These are phyloP conservation scores for Glomus cerebriforme DNA, from an alignment of 192 early-diverging fungal species.

Conservation along the genomic window DNA sequence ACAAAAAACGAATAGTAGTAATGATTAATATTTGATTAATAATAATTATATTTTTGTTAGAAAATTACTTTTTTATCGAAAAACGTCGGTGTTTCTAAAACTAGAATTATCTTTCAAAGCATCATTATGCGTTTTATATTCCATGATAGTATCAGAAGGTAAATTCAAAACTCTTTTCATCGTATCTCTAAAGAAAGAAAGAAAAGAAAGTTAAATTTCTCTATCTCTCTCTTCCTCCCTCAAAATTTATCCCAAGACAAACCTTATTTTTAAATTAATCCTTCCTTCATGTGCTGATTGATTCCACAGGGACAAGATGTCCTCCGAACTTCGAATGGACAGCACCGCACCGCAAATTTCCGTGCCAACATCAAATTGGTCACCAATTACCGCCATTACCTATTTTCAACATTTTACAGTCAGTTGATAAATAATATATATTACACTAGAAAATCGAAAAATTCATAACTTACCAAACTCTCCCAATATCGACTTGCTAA, in stretches of 20 bases:
- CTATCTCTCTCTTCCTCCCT: no score
- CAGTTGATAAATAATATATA: neutral
- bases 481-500: constrained; percentile 93
- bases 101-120: constrained; percentile 85
- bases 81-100: constrained; percentile 83
- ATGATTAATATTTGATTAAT: neutral
- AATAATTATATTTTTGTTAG: neutral
- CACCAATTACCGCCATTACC: constrained; percentile 86
- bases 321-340: constrained; percentile 89
- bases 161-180: constrained; percentile 84
- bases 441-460: neutral
- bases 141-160: constrained; percentile 86
- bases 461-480: constrained; percentile 57
- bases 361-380: constrained; percentile 84
- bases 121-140: constrained; percentile 94
- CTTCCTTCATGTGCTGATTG: constrained; percentile 79
- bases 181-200: constrained; percentile 62
- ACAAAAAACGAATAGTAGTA: neutral
- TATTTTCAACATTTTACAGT: constrained; percentile 28
- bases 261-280: constrained; percentile 84
- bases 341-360: constrained; percentile 94
- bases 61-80: constrained; percentile 48
- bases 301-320: constrained; percentile 96
- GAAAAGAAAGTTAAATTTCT: constrained; percentile 17
- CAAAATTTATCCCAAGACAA: no score